Evolutionary conservation across 441 rosid species (phyloP).

Genomic region (Jatropha podagrica): DNA sequence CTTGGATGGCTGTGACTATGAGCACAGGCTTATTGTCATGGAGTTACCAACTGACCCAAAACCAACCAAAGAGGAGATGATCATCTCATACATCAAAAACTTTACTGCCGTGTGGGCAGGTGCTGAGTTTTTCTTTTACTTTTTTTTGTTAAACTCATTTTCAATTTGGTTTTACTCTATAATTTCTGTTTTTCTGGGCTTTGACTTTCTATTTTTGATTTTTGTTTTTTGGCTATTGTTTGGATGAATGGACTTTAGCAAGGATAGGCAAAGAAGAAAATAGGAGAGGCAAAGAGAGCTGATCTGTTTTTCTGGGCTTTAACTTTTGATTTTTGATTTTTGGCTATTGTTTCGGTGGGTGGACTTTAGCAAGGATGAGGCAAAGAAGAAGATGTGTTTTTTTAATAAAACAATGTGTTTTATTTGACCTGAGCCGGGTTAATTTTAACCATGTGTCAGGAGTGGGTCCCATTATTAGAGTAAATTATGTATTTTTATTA

Average conservation of each 20-base stretch:
- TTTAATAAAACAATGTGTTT: too few relatives aligned
- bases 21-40: constrained; percentile 95
- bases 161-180: background rate
- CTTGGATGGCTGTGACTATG: constrained; percentile 94
- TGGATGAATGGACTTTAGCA: constrained; percentile 37
- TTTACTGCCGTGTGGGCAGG: constrained; percentile 83
- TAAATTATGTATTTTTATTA: too few relatives aligned
- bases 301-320: too few relatives aligned
- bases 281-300: too few relatives aligned
- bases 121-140: background rate
- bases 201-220: background rate
- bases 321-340: too few relatives aligned
- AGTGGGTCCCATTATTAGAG: too few relatives aligned
- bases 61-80: constrained; percentile 82
- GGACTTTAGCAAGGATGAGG: too few relatives aligned
- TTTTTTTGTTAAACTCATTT: too few relatives aligned
- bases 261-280: constrained; percentile 98
- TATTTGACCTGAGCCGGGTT: too few relatives aligned
- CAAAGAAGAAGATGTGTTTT: too few relatives aligned
- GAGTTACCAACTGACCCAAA: constrained; percentile 75
- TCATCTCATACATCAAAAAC: constrained; percentile 73
- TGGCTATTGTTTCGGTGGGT: too few relatives aligned
- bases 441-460: too few relatives aligned
- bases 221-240: background rate
- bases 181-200: background rate